A percentile compares a stretch with the other conserved stretches of the same genome.
Evolutionary conservation across 345 rosid genomes (phyloP).

Genomic region (Linum tenue): DNA sequence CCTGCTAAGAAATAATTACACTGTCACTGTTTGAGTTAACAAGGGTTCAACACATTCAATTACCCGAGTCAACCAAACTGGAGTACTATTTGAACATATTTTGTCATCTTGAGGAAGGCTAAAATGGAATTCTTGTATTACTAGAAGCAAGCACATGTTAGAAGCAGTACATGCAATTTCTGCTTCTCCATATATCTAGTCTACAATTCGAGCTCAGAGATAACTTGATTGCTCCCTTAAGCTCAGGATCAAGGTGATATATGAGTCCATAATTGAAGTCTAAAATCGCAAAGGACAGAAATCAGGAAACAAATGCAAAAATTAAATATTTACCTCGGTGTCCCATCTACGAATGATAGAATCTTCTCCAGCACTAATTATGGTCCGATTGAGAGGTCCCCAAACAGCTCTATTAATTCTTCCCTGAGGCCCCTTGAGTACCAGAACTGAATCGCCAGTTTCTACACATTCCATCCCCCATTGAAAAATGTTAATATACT

Average conservation of each 20-base stretch:
- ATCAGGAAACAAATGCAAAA: too few species aligned
- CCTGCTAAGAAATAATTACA: too few species aligned
- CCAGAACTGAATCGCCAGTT: constrained; percentile 50
- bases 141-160: neutral
- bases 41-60: neutral
- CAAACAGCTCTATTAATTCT: constrained; percentile 89
- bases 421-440: constrained; percentile 63
- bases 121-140: neutral
- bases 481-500: neutral
- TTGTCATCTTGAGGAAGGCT: neutral
- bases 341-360: constrained; percentile 80
- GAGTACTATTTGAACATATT: neutral
- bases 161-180: neutral
- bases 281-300: too few species aligned
- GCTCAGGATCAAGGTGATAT: neutral
- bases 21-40: neutral
- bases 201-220: neutral
- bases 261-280: too few species aligned
- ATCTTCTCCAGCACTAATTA: constrained; percentile 90
- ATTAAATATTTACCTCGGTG: constrained; percentile 50
- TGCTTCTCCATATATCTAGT: too few species aligned
- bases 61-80: neutral
- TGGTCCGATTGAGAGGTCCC: constrained; percentile 80
- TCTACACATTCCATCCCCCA: constrained; percentile 32
- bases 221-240: neutral